Evolutionary conservation across 768 basidiomycete genomes (phyloP).

Genomic region (Termitomyces sp.): DNA sequence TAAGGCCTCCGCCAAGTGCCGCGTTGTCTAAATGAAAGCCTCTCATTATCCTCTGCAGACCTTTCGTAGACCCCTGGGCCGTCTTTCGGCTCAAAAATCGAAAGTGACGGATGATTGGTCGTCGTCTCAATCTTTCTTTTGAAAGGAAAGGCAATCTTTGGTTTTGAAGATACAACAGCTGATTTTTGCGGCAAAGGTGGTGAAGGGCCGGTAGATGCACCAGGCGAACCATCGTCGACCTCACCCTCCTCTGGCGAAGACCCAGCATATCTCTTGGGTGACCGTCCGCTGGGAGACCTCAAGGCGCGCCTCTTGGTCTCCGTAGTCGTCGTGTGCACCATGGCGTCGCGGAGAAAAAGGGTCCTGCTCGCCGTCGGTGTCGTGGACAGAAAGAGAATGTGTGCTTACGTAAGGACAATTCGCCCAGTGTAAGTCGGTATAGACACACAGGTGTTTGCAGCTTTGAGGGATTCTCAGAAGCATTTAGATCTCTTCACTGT

Average conservation of each 20-base stretch:
- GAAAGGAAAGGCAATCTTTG: conserved; percentile 71
- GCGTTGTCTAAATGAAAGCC: conserved; percentile 25
- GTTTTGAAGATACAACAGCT: conserved; percentile 20
- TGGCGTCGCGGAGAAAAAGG: conserved; percentile 9
- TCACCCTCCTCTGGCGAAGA: conserved; percentile 83
- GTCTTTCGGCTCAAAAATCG: conserved; percentile 13
- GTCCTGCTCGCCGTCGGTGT: conserved; percentile 10
- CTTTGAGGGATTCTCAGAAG: background rate
- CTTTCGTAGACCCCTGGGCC: conserved; percentile 31
- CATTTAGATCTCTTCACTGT: background rate
- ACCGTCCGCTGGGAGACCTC: conserved; percentile 43
- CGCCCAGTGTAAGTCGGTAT: background rate
- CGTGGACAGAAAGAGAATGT: conserved; percentile 9
- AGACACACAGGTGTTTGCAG: background rate
- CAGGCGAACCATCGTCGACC: conserved; percentile 50
- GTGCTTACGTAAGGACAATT: conserved; percentile 17
- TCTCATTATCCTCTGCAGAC: conserved; percentile 39
- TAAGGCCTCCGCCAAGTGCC: conserved; percentile 23
- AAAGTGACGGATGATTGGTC: conserved; percentile 8
- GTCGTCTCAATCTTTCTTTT: conserved; percentile 42
- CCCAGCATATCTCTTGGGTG: conserved; percentile 49
- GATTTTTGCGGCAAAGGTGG: conserved; percentile 30
- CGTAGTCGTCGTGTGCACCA: conserved; percentile 28
- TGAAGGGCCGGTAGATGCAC: conserved; percentile 15
- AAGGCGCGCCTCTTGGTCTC: conserved; percentile 56